A percentile compares a stretch with the other conserved stretches of the same genome.
Conservation (phyloP, 345 rosid species). For the Lepidium aucheri region DNA sequence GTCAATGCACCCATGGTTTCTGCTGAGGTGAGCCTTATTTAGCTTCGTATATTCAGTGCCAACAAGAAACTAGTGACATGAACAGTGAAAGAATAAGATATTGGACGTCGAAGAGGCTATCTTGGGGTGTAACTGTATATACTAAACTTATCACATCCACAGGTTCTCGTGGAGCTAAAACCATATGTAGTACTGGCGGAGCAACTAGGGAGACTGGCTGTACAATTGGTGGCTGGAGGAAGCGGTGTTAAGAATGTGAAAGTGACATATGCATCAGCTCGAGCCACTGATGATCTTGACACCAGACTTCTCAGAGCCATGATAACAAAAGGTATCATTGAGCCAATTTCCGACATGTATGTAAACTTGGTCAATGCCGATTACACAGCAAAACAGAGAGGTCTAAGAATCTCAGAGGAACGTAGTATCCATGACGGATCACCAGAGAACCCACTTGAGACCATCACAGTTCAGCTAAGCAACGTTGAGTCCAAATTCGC, state of each 20-base stretch:
- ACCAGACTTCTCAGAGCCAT: slow-evolving; percentile 80
- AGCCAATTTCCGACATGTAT: slow-evolving; percentile 65
- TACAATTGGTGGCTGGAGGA: slow-evolving; percentile 70
- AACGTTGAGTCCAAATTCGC: slow-evolving; percentile 74
- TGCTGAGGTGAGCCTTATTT: slow-evolving; percentile 46
- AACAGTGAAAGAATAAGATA: not conserved
- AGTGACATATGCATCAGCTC: slow-evolving; percentile 57
- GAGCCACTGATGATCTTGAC: slow-evolving; percentile 80
- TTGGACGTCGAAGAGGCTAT: not conserved
- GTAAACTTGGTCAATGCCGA: slow-evolving; percentile 80
- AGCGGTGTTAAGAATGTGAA: slow-evolving; percentile 64
- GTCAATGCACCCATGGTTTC: slow-evolving; percentile 91
- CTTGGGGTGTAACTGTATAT: not conserved
- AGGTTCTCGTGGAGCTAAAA: slow-evolving; percentile 74
- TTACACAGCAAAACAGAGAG: slow-evolving; percentile 76
- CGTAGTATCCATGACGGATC: slow-evolving; percentile 51
- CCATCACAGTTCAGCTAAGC: slow-evolving; percentile 62
- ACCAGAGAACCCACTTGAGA: slow-evolving; percentile 65
- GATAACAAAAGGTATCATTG: slow-evolving; percentile 71
- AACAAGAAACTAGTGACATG: too few relatives aligned
- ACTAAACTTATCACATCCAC: not conserved
- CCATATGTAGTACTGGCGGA: slow-evolving; percentile 64
- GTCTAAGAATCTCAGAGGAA: slow-evolving; percentile 64
- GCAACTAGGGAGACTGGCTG: slow-evolving; percentile 68
- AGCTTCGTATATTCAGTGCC: too few relatives aligned